Evolutionary conservation across 306 rosid species (phyloP).

Genomic region (Rubus parviflorus): DNA sequence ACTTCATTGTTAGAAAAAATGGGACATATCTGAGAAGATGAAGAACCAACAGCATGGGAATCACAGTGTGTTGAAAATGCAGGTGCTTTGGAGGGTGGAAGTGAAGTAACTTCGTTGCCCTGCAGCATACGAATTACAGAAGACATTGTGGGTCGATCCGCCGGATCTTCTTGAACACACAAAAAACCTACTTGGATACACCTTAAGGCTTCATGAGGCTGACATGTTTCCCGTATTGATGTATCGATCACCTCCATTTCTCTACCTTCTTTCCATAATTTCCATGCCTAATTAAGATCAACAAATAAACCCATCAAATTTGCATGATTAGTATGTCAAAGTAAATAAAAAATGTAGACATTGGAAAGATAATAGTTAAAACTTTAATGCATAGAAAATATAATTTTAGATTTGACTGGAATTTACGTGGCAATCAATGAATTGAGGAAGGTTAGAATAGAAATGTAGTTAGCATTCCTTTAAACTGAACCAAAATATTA

Average conservation of each 20-base stretch:
- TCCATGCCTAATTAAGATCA: constrained; percentile 23
- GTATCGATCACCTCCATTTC: constrained; percentile 29
- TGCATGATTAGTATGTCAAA: no score
- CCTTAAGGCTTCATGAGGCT: neutral
- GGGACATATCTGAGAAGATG: neutral
- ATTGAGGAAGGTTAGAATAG: no score
- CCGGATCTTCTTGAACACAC: constrained; percentile 26
- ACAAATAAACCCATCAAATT: neutral
- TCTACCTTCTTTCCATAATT: constrained; percentile 22
- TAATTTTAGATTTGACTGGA: no score
- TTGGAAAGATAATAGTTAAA: no score
- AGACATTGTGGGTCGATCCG: constrained; percentile 25
- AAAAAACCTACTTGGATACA: constrained; percentile 22
- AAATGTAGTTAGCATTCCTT: no score
- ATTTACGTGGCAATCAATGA: no score
- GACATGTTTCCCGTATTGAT: constrained; percentile 8
- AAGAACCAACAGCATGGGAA: neutral
- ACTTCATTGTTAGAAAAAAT: neutral
- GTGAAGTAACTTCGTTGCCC: neutral
- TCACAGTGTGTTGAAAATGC: constrained; percentile 6
- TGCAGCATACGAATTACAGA: constrained; percentile 1
- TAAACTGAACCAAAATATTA: no score
- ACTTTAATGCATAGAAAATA: no score
- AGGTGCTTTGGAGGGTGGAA: constrained; percentile 18
- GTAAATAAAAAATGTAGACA: no score